These are phyloP conservation scores for Candida argentea DNA, from an alignment of 805 yeast genomes.

Conservation along the genomic window DNA sequence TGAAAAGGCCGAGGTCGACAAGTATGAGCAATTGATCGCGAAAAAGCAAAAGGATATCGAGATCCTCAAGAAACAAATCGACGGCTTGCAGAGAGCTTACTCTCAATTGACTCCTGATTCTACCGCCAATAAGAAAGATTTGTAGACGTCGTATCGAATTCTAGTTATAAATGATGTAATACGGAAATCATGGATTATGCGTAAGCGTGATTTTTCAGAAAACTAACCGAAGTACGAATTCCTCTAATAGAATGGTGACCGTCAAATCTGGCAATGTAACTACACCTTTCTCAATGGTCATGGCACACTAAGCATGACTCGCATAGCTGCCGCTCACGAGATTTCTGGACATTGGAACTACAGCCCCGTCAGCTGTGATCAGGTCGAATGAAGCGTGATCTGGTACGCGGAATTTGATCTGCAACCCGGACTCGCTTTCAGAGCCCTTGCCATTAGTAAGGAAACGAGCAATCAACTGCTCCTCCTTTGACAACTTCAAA, in stretches of 20 bases:
- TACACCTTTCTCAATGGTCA: not conserved
- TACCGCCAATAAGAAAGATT: slow-evolving; percentile 2
- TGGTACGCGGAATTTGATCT: slow-evolving; percentile 49
- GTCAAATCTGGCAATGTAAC: too few relatives aligned
- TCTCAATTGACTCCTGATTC: slow-evolving; percentile 24
- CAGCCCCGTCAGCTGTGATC: slow-evolving; percentile 21
- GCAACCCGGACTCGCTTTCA: slow-evolving; percentile 71
- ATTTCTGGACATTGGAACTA: slow-evolving; percentile 36
- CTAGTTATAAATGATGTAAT: too few relatives aligned
- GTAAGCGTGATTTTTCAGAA: too few relatives aligned
- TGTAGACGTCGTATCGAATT: too few relatives aligned
- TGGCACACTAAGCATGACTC: slow-evolving; percentile 19
- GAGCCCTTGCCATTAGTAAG: slow-evolving; percentile 59
- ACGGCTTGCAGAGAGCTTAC: slow-evolving; percentile 39
- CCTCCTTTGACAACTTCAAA: slow-evolving; percentile 35
- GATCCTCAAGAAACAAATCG: slow-evolving; percentile 40
- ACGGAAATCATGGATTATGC: too few relatives aligned
- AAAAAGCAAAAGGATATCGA: slow-evolving; percentile 34
- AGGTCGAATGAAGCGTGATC: slow-evolving; percentile 32
- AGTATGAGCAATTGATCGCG: slow-evolving; percentile 26
- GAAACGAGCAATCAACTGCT: slow-evolving; percentile 77
- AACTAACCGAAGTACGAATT: too few relatives aligned
- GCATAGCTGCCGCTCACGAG: slow-evolving; percentile 41
- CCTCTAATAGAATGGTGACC: too few relatives aligned
- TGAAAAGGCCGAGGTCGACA: slow-evolving; percentile 12